Evolutionary conservation across 192 early-diverging fungal species (phyloP), one percentile per base, ranked within the genome.

Genomic region (Coemansia aciculifera): DNA sequence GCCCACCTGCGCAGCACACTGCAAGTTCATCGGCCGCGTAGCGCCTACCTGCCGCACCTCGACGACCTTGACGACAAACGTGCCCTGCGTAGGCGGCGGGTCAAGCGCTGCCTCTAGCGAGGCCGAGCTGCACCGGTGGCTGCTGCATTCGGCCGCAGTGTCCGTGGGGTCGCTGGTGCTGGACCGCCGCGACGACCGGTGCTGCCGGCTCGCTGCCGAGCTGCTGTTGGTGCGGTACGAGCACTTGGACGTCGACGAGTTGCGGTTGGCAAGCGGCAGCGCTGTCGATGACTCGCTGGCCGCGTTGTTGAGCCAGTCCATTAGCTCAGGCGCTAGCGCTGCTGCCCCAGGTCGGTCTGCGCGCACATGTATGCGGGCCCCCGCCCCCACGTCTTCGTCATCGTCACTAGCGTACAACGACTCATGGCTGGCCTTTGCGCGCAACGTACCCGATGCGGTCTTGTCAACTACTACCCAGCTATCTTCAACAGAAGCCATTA

Each of bases 401-500:
- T 59, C 54, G 48, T 73, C 74, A 68, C 79, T 74, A 9, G 67
- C 64, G 38, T 68, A 77, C 12, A 82, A 54, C 42, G 79, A 82
- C 74, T 82, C 79, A 48, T 82, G 71, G 66, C 79, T 82, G 62
- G 71, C 79, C 59, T 82, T 82, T 24, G 79, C 71, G 7, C 74
- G 79, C 62, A 82, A 39, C 36, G 67, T 63, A 5, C 79, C 74
- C 34, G 56, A 64, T 3, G 79, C 60, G 3, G 79, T 74, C 79
- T 82, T 82, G 68, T 82, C 79, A 3, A 82, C 79, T 8, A 82
- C 79, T n/a, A 82, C 71, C 79, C 79, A 82, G 79, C 79, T 77
- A 37, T 82, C 79, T 61, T 81, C 78, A 59, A 70, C 74, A 15
- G 54, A 51, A 2, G 32, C 36, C 29, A 37, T 23, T 67, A 54